Conservation (phyloP, 2,329 filamentous ascomycete genomes). For the Colletotrichum sp. region DNA sequence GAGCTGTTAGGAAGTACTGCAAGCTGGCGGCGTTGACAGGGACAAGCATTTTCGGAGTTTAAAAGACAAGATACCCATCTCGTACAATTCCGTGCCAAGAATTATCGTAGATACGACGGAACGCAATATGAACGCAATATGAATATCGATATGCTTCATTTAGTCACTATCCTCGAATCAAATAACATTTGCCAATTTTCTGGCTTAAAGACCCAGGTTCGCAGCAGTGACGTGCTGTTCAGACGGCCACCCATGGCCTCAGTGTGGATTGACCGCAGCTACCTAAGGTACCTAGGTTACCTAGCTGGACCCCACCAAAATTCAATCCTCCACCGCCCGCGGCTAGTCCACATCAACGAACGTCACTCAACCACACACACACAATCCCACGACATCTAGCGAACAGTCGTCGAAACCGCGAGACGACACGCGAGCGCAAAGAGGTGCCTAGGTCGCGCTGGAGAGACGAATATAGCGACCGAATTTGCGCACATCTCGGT, state of each 20-base stretch:
- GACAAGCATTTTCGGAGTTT: constrained; percentile 8
- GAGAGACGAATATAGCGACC: background rate
- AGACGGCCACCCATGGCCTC: background rate
- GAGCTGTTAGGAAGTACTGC: background rate
- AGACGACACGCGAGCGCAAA: background rate
- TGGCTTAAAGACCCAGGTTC: background rate
- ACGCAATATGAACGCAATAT: background rate
- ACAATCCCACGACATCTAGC: background rate
- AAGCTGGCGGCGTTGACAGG: background rate
- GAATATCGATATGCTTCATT: background rate
- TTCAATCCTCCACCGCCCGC: background rate
- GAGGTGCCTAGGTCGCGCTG: background rate
- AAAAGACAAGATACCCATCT: constrained; percentile 14
- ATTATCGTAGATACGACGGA: background rate
- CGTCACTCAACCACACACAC: constrained; percentile 1
- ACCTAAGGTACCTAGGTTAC: background rate
- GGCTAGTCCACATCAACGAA: background rate
- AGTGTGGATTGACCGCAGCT: background rate
- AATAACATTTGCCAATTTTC: background rate
- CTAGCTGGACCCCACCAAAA: constrained; percentile 10
- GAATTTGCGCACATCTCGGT: background rate
- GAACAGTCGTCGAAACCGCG: background rate
- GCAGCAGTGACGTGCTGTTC: background rate
- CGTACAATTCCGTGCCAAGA: background rate
- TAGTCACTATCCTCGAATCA: background rate